These are phyloP conservation scores for Rubia tinctorum DNA, from an alignment of 305 asterid species.

Conservation along the genomic window DNA sequence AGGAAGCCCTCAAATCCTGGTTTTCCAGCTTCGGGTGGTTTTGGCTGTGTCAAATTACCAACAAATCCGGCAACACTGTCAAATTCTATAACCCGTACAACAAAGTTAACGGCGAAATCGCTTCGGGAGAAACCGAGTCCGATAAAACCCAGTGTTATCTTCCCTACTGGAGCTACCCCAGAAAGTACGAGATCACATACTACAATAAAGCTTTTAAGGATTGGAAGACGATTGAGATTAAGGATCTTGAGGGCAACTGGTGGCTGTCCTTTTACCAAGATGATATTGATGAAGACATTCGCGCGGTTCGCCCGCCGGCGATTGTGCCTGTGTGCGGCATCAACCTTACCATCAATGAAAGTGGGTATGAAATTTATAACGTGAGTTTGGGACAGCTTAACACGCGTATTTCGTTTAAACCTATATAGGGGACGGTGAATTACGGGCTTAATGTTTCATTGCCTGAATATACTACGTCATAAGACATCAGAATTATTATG, in stretches of 20 bases:
- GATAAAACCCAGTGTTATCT: not conserved
- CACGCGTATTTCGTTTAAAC: not conserved
- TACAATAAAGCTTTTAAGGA: not conserved
- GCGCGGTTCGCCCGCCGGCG: not conserved
- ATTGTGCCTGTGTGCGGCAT: not conserved
- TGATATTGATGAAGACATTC: not conserved
- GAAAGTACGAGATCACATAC: not conserved
- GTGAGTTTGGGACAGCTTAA: not conserved
- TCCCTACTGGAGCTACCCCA: not conserved
- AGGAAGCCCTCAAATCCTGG: not conserved
- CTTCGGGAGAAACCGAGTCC: not conserved
- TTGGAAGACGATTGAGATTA: not conserved
- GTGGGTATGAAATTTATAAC: not conserved
- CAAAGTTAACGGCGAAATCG: not conserved
- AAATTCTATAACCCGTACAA: not conserved
- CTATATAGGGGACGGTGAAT: not conserved
- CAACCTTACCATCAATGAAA: not conserved
- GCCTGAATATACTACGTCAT: not conserved
- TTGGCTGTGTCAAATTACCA: not conserved
- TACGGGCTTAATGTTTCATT: not conserved
- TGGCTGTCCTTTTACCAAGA: not conserved
- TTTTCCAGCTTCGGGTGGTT: not conserved
- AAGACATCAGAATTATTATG: not conserved
- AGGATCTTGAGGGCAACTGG: slow-evolving; percentile 1
- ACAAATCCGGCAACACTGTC: not conserved